phyloP scores from a whole-genome alignment of 2,329 filamentous ascomycete species.

The Apiospora saccharicola region DNA sequence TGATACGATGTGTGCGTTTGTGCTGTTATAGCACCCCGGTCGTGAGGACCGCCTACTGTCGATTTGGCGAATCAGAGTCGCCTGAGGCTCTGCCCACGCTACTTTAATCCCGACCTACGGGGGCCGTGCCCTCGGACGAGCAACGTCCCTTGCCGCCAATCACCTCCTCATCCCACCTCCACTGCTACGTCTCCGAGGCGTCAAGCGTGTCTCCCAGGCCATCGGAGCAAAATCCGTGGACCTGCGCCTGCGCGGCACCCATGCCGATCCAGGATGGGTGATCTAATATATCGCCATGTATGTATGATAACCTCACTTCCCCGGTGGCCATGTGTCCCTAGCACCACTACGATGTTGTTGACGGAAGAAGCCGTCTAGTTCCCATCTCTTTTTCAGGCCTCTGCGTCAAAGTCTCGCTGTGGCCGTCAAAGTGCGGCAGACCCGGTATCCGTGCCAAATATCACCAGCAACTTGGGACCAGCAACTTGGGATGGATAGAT shows the following conservation, averaged over 20 bases:
- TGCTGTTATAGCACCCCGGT: conserved; percentile 5
- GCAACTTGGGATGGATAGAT: conserved; percentile 15
- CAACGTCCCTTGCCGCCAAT: conserved; percentile 2
- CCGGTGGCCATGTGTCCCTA: neutral
- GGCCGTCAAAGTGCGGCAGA: conserved; percentile 57
- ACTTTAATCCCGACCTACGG: neutral
- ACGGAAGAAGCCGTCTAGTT: neutral
- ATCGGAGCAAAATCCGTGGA: neutral
- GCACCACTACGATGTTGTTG: neutral
- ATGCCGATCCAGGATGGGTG: neutral
- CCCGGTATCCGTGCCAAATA: neutral
- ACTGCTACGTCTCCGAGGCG: neutral
- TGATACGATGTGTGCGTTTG: conserved; percentile 5
- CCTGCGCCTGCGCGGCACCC: neutral
- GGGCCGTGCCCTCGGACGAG: neutral
- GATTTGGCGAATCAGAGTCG: neutral
- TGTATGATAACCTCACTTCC: neutral
- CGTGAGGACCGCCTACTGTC: neutral
- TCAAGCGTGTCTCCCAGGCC: neutral
- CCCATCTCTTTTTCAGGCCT: neutral
- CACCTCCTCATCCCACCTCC: conserved; percentile 18
- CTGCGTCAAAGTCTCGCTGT: conserved; percentile 34
- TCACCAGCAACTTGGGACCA: conserved; percentile 22
- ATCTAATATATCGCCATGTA: neutral
- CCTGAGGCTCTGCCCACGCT: neutral